Conservation (phyloP, 2,329 filamentous ascomycete genomes). For the Aspergillus luchuensis region DNA sequence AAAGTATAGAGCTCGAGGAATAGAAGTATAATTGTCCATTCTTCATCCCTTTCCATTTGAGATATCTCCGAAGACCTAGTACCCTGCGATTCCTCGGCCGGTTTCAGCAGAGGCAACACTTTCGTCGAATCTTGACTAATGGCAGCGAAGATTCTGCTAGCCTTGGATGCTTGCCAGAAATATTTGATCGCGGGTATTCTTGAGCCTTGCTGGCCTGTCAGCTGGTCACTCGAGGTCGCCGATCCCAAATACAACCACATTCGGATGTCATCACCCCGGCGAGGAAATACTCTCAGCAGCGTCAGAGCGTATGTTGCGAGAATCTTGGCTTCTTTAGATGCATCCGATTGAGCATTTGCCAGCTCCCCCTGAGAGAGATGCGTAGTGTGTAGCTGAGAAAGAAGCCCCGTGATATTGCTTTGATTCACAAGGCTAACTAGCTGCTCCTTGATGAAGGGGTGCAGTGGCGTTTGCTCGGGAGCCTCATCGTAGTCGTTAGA, state of each 20-base stretch:
- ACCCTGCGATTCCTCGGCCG: slow-evolving; percentile 46
- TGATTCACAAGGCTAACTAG: slow-evolving; percentile 73
- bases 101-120: slow-evolving; percentile 60
- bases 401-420: slow-evolving; percentile 67
- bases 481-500: slow-evolving; percentile 29
- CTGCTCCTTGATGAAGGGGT: slow-evolving; percentile 64
- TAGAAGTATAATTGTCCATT: slow-evolving; percentile 86
- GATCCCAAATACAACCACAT: slow-evolving; percentile 90
- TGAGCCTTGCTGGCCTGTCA: slow-evolving; percentile 31
- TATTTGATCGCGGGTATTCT: slow-evolving; percentile 72
- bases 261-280: slow-evolving; percentile 80
- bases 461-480: slow-evolving; percentile 37
- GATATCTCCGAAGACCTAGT: slow-evolving; percentile 23
- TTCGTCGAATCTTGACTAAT: slow-evolving; percentile 60
- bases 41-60: slow-evolving; percentile 56
- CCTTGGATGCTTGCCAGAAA: slow-evolving; percentile 72
- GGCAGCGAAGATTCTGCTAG: slow-evolving; percentile 59
- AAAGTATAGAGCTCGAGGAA: slow-evolving; percentile 96
- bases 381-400: slow-evolving; percentile 49
- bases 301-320: slow-evolving; percentile 86
- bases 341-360: slow-evolving; percentile 33
- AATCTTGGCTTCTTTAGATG: slow-evolving; percentile 65
- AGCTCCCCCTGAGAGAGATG: slow-evolving; percentile 25
- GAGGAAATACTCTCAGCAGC: slow-evolving; percentile 80
- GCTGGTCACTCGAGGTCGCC: slow-evolving; percentile 47